Evolutionary conservation across 2,329 filamentous ascomycete genomes (phyloP).

Genomic region (Aspergillus ochraceoroseus): DNA sequence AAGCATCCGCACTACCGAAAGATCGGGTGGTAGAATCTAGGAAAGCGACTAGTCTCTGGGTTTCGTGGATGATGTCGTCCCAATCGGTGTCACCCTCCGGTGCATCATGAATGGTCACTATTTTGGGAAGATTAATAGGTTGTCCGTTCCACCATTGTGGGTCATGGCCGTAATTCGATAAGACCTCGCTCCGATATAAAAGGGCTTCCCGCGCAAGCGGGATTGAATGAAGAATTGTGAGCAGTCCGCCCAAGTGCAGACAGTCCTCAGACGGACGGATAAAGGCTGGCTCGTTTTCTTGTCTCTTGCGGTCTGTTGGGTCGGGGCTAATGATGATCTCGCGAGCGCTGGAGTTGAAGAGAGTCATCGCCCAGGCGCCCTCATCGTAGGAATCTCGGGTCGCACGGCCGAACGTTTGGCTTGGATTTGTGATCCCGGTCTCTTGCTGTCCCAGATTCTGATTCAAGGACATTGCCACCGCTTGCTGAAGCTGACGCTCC

Average conservation of each 20-base stretch:
- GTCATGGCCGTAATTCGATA: conserved; percentile 52
- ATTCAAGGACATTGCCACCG: conserved; percentile 46
- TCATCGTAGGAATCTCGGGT: conserved; percentile 53
- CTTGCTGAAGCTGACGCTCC: conserved; percentile 44
- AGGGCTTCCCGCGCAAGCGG: conserved; percentile 56
- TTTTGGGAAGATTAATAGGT: conserved; percentile 47
- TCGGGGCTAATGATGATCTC: conserved; percentile 55
- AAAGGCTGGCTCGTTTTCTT: conserved; percentile 51
- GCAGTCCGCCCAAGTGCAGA: conserved; percentile 53
- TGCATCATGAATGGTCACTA: conserved; percentile 45
- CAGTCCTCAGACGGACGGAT: conserved; percentile 52
- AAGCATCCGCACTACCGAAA: conserved; percentile 53
- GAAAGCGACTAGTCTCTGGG: conserved; percentile 59
- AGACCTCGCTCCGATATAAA: conserved; percentile 44
- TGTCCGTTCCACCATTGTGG: conserved; percentile 60
- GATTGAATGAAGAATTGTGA: conserved; percentile 60
- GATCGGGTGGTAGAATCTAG: conserved; percentile 54
- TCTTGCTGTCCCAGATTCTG: conserved; percentile 49
- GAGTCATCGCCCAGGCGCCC: conserved; percentile 53
- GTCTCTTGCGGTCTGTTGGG: conserved; percentile 47
- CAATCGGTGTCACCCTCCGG: conserved; percentile 33
- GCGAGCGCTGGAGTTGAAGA: conserved; percentile 44
- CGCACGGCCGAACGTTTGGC: conserved; percentile 51
- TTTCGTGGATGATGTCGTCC: conserved; percentile 52
- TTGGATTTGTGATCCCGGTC: conserved; percentile 47